Conservation (phyloP, 768 basidiomycete genomes). For the Boletus coccyginus region DNA sequence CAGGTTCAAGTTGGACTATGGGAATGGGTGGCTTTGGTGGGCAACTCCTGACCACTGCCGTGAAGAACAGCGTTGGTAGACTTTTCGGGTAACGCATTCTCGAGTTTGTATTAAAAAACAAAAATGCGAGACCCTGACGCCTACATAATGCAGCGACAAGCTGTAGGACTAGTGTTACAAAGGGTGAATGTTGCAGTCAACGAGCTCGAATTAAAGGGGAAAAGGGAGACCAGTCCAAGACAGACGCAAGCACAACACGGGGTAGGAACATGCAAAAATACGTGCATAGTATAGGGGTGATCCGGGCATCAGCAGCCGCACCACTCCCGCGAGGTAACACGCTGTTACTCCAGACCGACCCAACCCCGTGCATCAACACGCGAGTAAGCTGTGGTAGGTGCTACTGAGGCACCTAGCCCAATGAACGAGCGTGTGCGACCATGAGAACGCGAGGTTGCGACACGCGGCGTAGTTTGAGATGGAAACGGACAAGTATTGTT, state of each 20-base stretch:
- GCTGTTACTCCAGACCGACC: slow-evolving; percentile 49
- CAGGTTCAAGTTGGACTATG: slow-evolving; percentile 67
- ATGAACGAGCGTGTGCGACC: slow-evolving; percentile 75
- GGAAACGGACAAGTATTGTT: slow-evolving; percentile 52
- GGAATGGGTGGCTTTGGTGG: slow-evolving; percentile 83
- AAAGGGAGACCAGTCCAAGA: slow-evolving; percentile 19
- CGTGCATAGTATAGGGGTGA: slow-evolving; percentile 18
- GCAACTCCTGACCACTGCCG: slow-evolving; percentile 75
- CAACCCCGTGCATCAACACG: slow-evolving; percentile 84
- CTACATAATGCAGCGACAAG: slow-evolving; percentile 11
- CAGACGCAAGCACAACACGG: slow-evolving; percentile 25
- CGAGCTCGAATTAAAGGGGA: slow-evolving; percentile 11
- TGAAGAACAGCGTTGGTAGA: slow-evolving; percentile 77
- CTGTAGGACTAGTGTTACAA: slow-evolving; percentile 31
- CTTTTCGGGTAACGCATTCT: slow-evolving; percentile 53
- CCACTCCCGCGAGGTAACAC: slow-evolving; percentile 7
- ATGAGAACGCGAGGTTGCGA: slow-evolving; percentile 62
- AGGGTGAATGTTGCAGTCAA: slow-evolving; percentile 12
- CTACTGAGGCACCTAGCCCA: slow-evolving; percentile 61
- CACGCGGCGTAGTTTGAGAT: slow-evolving; percentile 60
- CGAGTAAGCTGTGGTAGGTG: slow-evolving; percentile 79
- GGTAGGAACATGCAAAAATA: slow-evolving; percentile 20
- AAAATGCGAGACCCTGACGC: slow-evolving; percentile 9
- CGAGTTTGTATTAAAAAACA: slow-evolving; percentile 6
- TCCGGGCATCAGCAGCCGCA: slow-evolving; percentile 11